These are phyloP conservation scores for Stenogyne calaminthoides DNA, from an alignment of 305 asterid genomes.

Conservation along the genomic window DNA sequence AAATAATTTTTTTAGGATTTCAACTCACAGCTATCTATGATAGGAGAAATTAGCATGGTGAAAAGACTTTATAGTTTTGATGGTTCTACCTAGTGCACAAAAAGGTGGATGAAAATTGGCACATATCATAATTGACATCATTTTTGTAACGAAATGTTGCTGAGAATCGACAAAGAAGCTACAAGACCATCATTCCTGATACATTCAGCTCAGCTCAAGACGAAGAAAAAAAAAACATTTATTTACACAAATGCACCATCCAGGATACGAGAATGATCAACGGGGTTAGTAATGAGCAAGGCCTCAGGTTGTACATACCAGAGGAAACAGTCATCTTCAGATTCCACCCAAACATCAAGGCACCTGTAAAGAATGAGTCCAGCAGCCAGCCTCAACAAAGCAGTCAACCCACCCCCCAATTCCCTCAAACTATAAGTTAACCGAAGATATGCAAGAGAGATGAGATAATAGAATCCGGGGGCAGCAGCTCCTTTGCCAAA, in stretches of 20 bases:
- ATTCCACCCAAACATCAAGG: slow-evolving; percentile 29
- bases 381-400: too few species aligned
- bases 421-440: slow-evolving; percentile 6
- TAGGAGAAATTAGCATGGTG: slow-evolving; percentile 48
- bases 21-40: too few species aligned
- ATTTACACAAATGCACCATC: slow-evolving; percentile 60
- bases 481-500: slow-evolving; percentile 22
- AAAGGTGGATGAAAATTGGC: slow-evolving; percentile 33
- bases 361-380: slow-evolving; percentile 55
- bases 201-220: slow-evolving; percentile 46
- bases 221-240: slow-evolving; percentile 12
- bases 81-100: too few species aligned
- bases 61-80: slow-evolving; percentile 88
- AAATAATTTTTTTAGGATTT: too few species aligned
- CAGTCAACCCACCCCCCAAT: slow-evolving; percentile 23
- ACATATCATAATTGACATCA: too few species aligned
- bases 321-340: slow-evolving; percentile 25
- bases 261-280: slow-evolving; percentile 44
- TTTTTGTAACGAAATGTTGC: slow-evolving; percentile 45
- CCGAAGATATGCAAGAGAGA: slow-evolving; percentile 20
- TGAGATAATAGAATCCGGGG: slow-evolving; percentile 28
- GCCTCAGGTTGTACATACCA: slow-evolving; percentile 32
- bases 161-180: slow-evolving; percentile 43
- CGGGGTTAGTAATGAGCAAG: slow-evolving; percentile 57
- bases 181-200: slow-evolving; percentile 45